Evolutionary conservation across 169 alveolate species (phyloP), one percentile per base, ranked within the genome.

Genomic region (Plasmodium vivax): DNA sequence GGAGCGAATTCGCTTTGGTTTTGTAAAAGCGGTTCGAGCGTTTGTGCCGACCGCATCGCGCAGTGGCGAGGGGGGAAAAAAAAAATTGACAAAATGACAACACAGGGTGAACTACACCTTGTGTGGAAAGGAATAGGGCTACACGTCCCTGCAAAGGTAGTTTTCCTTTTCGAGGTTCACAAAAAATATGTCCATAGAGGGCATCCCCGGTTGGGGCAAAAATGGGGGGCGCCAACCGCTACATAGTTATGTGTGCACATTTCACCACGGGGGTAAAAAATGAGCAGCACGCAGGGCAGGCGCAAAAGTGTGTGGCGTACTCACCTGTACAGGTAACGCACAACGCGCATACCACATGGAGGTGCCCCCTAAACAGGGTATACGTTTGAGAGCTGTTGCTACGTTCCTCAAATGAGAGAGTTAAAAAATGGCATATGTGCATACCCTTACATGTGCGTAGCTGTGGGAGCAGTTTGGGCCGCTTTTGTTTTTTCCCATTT

Each of bases 21-120:
- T 74, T 36, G 41, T 85, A 47, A 38, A 47, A 75, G 51, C 62
- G 32, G 56, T 85, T 85, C 82, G 16, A 51, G 43, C 62, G 72
- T 74, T 72, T 68, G 2, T 68, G 3, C 38, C n/a, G 12, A 23
- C 23, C 36, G 27, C 74, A 5, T 71, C 62, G 34, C 34, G 68
- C 23, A 45, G 34, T 27, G 58, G 56, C 14, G 16, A 51, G 14
- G 62, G 62, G 19, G 62, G 62, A 14, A 51, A 51, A 51, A 12
- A 51, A 51, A 14, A 3, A 19, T 68, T 68, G 4, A 68, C 14
- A 19, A 68, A 68, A 68, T 27, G 16, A 68, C 14, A 16, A 68
- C 10, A 68, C 3, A 68, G 6, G 38, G 77, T 51, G 62, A 14
- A 51, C 62, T 51, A 51, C 62, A 51, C 62, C 62, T 51, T 51